Evolutionary conservation across 257 asterid species (phyloP).

Genomic region (Solanum pennellii): DNA sequence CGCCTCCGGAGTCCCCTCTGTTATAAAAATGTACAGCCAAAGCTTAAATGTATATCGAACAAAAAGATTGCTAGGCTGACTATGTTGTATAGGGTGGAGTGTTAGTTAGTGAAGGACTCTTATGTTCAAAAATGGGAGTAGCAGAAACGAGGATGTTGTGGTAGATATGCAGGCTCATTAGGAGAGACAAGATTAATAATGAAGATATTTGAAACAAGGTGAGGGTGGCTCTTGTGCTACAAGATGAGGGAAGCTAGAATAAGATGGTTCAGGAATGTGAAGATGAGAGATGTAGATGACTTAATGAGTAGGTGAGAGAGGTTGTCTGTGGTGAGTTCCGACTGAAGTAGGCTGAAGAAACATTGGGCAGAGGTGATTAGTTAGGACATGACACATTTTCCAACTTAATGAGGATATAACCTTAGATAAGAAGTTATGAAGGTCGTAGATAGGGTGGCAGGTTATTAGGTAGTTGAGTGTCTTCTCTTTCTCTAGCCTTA

Average conservation of each 20-base stretch:
- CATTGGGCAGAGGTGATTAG: neutral
- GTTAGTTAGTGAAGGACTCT: neutral
- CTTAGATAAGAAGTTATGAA: neutral
- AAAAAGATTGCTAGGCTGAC: neutral
- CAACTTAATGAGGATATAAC: neutral
- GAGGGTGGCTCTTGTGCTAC: neutral
- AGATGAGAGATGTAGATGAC: neutral
- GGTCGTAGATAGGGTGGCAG: neutral
- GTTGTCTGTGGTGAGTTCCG: neutral
- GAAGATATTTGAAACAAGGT: neutral
- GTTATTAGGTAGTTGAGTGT: neutral
- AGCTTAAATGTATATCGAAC: neutral
- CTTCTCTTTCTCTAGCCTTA: neutral
- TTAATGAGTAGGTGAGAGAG: neutral
- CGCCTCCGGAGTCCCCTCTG: neutral
- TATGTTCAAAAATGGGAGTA: neutral
- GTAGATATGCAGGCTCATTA: neutral
- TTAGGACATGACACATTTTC: neutral
- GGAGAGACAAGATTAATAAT: neutral
- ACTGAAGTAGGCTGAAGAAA: neutral
- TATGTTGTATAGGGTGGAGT: neutral
- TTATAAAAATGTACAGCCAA: neutral
- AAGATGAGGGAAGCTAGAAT: neutral
- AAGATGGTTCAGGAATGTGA: neutral
- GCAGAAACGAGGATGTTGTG: neutral